Base-by-base conservation (phyloP, 768 basidiomycete genomes). In the Lyophyllum decastes region DNA sequence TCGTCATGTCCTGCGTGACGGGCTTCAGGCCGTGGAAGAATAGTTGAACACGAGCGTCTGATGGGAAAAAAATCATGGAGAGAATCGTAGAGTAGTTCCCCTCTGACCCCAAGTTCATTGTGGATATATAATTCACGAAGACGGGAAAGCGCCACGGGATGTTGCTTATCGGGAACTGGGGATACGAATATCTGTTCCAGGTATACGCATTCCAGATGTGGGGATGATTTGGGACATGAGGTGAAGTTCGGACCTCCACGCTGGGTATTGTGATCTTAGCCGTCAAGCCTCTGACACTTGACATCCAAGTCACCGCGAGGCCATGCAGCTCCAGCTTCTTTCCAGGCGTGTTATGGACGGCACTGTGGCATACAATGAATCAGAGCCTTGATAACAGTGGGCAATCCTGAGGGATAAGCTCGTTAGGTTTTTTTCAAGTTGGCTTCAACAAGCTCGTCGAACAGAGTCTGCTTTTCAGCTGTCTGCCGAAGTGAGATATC, bases 401-500 rank as follows among this genome's bases (percentile, higher is more conserved):
- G 11, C 30, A 33, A 6, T 33, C 30, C 5, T 33, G 11, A 60
- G 50, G 4, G 59, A 60, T 16, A 55, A 41, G 43, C 54, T 60
- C 17, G 54, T 53, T 16, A 55, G 51, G 27, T 55, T 38, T 30
- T 45, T 50, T 43, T 45, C 54, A n/a, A 55, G 50, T 19, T 26
- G 55, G 50, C 54, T 51, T n/a, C n/a, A n/a, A n/a, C n/a, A n/a
- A n/a, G n/a, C n/a, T n/a, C n/a, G n/a, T n/a, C n/a, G 19, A 60
- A 52, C 33, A 60, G n/a, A 22, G 55, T 60, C 2, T 43, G 43
- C 9, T 51, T 34, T 49, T 60, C 54, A 27, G 27, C 50, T 30
- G 44, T 49, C 7, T 41, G 53, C 8, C 54, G 35, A 27, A 60
- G 55, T 24, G 54, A 40, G 49, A 59, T 50, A 16, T 60, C 59